Evolutionary conservation across 179 eudicot genomes (phyloP), one percentile per base, ranked within the genome.

Genomic region (Silene coronaria): DNA sequence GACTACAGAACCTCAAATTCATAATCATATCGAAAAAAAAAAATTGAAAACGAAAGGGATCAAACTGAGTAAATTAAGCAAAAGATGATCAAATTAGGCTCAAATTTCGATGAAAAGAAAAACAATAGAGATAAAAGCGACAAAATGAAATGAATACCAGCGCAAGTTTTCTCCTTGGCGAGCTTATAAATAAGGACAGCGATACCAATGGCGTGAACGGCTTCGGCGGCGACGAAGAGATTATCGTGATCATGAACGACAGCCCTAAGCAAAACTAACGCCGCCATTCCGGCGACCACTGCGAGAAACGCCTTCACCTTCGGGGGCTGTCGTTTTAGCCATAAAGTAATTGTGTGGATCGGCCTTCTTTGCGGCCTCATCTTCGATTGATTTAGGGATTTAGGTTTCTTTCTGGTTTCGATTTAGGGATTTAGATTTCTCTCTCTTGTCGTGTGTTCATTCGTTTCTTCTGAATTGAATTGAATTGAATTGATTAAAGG

Each of bases 201-300:
- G 26, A 90, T 89, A 0, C 97, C 97, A 21, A 91, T 74, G 30
- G 89, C 82, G 76, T 91, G 97, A 61, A 89, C 92, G 66, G 91
- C 90, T 69, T 91, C 97, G 26, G 91, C 88, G 5, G 97, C 91
- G 22, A 89, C 89, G 70, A 88, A 91, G 26, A 91, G 87, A 80
- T 90, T 90, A 63, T 91, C 97, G 77, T 92, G 96, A 64, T 92
- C 93, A 36, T 85, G 86, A 11, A 92, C 96, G 36, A 88, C 85
- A 21, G 82, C 75, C n/a, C 96, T 76, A 0, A 92, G 82, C 36
- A 90, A 64, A 14, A 88, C 96, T 22, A 92, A 78, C 22, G 93
- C 84, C 53, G 85, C 86, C 91, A 88, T 85, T 2, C 88, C 91
- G 19, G 89, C 70, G 6, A 89, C 83, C 32, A 89, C 94, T 22